Percentiles rank a stretch among this genome's conserved stretches.
Evolutionary conservation across 202 grass and related monocot genomes (phyloP).

Genomic region (Cymbopogon flexuosus): DNA sequence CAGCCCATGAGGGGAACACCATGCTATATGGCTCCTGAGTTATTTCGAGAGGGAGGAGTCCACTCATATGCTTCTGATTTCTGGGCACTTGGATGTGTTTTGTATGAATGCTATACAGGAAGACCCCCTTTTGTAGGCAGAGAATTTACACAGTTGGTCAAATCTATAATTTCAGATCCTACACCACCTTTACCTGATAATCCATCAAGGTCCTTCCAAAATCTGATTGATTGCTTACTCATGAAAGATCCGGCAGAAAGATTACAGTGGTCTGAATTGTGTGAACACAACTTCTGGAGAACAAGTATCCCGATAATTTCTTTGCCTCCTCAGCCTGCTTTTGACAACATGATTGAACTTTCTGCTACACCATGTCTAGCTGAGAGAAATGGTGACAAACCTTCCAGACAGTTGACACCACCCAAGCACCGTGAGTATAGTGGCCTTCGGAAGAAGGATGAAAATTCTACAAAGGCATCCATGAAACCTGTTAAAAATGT

Average conservation of each 20-base stretch:
- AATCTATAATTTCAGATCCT: constrained; percentile 84
- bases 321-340: constrained; percentile 76
- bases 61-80: constrained; percentile 98
- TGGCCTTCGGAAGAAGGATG: constrained; percentile 53
- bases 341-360: constrained; percentile 62
- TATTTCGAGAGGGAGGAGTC: constrained; percentile 81
- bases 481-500: constrained; percentile 70
- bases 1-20: constrained; percentile 87
- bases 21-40: constrained; percentile 98
- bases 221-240: constrained; percentile 73
- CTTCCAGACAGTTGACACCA: constrained; percentile 60
- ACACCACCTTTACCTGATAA: constrained; percentile 72
- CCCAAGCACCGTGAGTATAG: constrained; percentile 51
- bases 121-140: constrained; percentile 63
- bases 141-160: constrained; percentile 93
- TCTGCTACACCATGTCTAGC: constrained; percentile 49
- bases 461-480: constrained; percentile 47
- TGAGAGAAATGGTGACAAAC: constrained; percentile 74
- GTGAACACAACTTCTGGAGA: constrained; percentile 85
- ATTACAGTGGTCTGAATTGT: constrained; percentile 91
- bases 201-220: constrained; percentile 75
- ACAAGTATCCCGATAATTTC: constrained; percentile 46
- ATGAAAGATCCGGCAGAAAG: constrained; percentile 96
- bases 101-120: constrained; percentile 91
- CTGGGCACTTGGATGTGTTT: constrained; percentile 92